A percentile compares a stretch with the other conserved stretches of the same genome.
phyloP scores from a whole-genome alignment of 1,284 basidiomycete species.

The Spongispora temasekensis region DNA sequence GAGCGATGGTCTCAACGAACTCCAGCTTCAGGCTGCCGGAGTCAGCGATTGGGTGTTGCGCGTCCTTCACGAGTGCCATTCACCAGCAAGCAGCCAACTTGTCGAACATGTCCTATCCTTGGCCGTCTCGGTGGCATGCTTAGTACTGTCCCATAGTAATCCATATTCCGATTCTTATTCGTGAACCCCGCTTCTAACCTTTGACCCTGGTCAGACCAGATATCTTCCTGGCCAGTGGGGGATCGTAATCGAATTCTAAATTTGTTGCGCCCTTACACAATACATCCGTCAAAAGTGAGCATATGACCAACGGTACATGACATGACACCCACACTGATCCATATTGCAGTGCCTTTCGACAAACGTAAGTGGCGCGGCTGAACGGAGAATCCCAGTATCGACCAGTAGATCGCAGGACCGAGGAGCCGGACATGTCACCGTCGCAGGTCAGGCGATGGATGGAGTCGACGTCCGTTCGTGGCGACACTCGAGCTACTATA shows the following conservation, averaged over 20 bases:
- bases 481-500: constrained; percentile 22
- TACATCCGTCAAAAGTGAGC: constrained; percentile 29
- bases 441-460: constrained; percentile 11
- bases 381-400: constrained; percentile 19
- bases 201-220: constrained; percentile 36
- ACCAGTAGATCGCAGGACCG: constrained; percentile 26
- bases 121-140: constrained; percentile 36
- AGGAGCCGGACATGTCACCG: constrained; percentile 14
- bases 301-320: constrained; percentile 15
- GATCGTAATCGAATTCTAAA: constrained; percentile 38
- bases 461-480: constrained; percentile 10
- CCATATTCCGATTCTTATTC: constrained; percentile 28
- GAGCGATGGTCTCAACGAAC: constrained; percentile 44
- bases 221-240: constrained; percentile 35
- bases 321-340: constrained; percentile 17
- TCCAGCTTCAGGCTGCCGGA: constrained; percentile 40
- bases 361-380: constrained; percentile 33
- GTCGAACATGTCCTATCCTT: constrained; percentile 26
- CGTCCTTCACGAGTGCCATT: constrained; percentile 20
- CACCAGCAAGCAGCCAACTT: constrained; percentile 5
- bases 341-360: constrained; percentile 22
- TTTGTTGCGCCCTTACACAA: constrained; percentile 42
- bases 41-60: constrained; percentile 39
- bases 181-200: constrained; percentile 26
- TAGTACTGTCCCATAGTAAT: constrained; percentile 39